A percentile compares a stretch with the other conserved stretches of the same genome.
Evolutionary conservation across 306 rosid species (phyloP).

Genomic region (Sicyos edulis): DNA sequence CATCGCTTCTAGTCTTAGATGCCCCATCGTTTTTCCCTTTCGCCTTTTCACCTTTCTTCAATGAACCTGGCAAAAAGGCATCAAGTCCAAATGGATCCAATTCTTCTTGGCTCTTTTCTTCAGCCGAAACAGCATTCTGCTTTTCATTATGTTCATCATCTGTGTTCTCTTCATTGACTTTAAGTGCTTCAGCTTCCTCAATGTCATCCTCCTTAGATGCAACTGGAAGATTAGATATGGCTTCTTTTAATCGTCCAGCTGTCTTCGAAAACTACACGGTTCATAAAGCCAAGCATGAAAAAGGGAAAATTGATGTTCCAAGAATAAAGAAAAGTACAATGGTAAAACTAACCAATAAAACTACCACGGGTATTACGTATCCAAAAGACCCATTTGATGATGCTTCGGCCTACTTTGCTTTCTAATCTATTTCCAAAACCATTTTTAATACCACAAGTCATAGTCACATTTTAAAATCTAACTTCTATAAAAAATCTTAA

Average conservation of each 20-base stretch:
- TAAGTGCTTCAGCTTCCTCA: slow-evolving; percentile 59
- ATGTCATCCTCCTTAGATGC: slow-evolving; percentile 68
- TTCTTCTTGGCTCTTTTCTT: slow-evolving; percentile 37
- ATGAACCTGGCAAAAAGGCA: slow-evolving; percentile 53
- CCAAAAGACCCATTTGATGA: no score
- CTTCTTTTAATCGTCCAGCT: slow-evolving; percentile 68
- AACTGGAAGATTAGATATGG: slow-evolving; percentile 64
- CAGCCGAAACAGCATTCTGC: slow-evolving; percentile 21
- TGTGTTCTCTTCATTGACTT: slow-evolving; percentile 27
- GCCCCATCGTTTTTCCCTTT: slow-evolving; percentile 51
- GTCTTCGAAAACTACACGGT: slow-evolving; percentile 66
- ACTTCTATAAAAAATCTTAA: no score
- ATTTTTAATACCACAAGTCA: no score
- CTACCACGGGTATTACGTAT: no score
- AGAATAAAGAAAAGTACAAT: no score
- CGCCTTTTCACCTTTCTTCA: slow-evolving; percentile 48
- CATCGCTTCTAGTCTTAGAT: no score
- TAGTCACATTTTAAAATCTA: no score
- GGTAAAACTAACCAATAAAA: no score
- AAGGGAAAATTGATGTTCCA: background rate
- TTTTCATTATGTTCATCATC: slow-evolving; percentile 33
- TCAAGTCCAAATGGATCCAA: slow-evolving; percentile 93
- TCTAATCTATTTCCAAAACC: no score
- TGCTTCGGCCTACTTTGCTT: no score
- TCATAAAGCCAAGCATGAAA: slow-evolving; percentile 24